Evolutionary conservation across 768 basidiomycete genomes (phyloP).

Genomic region (Pleurotus ostreatus): DNA sequence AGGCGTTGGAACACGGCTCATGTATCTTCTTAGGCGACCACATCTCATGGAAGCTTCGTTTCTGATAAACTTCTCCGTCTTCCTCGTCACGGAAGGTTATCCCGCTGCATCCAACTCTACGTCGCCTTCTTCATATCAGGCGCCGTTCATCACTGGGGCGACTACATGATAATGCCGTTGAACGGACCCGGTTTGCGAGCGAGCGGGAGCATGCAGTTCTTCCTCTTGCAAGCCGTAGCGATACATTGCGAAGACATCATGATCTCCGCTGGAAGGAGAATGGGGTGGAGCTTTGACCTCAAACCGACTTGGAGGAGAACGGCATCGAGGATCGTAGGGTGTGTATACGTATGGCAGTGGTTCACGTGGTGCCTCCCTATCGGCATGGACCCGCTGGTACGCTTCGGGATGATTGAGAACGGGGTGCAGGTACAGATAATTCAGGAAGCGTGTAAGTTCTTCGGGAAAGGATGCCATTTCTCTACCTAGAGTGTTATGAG

Average conservation of each 20-base stretch:
- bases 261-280: slow-evolving; percentile 13
- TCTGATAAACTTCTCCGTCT: neutral
- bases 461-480: neutral
- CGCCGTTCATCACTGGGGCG: slow-evolving; percentile 21
- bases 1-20: neutral
- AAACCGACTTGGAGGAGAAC: neutral
- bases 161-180: slow-evolving; percentile 13
- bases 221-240: slow-evolving; percentile 21
- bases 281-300: neutral
- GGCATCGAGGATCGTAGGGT: slow-evolving; percentile 6
- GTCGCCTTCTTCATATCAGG: slow-evolving; percentile 28
- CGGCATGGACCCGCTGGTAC: neutral
- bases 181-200: neutral
- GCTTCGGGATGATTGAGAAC: neutral
- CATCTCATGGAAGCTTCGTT: neutral
- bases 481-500: neutral
- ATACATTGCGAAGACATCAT: slow-evolving; percentile 27
- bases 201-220: slow-evolving; percentile 18
- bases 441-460: neutral
- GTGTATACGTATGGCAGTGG: slow-evolving; percentile 13
- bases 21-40: slow-evolving; percentile 11
- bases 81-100: slow-evolving; percentile 13
- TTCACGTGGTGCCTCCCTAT: slow-evolving; percentile 5
- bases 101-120: slow-evolving; percentile 24
- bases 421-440: neutral